phyloP scores from a whole-genome alignment of 495 filamentous ascomycete genomes.

The Letharia lupina region DNA sequence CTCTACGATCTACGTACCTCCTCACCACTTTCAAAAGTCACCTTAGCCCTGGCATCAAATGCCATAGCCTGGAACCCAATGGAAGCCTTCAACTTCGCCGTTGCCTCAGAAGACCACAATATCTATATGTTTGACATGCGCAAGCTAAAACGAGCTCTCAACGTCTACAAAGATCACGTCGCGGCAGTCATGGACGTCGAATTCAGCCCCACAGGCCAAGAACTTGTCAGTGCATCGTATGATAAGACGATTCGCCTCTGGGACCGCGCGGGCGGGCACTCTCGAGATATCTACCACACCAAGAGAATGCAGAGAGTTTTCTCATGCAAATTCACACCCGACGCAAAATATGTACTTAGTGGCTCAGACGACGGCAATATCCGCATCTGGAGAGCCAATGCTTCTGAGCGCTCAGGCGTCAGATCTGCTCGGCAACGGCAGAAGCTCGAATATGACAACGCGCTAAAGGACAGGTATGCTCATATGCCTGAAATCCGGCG shows the following conservation, averaged over 20 bases:
- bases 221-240: slow-evolving; percentile 85
- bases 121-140: slow-evolving; percentile 81
- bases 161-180: slow-evolving; percentile 93
- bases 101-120: slow-evolving; percentile 70
- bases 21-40: slow-evolving; percentile 68
- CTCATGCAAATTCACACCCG: slow-evolving; percentile 72
- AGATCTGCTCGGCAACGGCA: slow-evolving; percentile 75
- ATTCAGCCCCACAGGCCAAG: slow-evolving; percentile 89
- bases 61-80: slow-evolving; percentile 90
- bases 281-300: slow-evolving; percentile 91
- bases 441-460: slow-evolving; percentile 85
- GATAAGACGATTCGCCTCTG: slow-evolving; percentile 75
- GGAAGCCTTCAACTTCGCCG: slow-evolving; percentile 87
- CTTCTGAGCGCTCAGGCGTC: slow-evolving; percentile 76
- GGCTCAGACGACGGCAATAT: slow-evolving; percentile 92
- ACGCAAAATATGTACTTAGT: slow-evolving; percentile 77
- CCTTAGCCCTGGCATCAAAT: slow-evolving; percentile 75
- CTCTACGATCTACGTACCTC: slow-evolving; percentile 86
- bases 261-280: slow-evolving; percentile 70
- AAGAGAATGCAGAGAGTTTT: slow-evolving; percentile 98
- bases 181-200: slow-evolving; percentile 95
- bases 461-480: slow-evolving; percentile 71
- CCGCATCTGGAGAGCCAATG: slow-evolving; percentile 82
- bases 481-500: slow-evolving; percentile 96
- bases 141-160: slow-evolving; percentile 71